Evolutionary conservation across 768 basidiomycete species (phyloP).

Genomic region (Hirschioporus abietinus): DNA sequence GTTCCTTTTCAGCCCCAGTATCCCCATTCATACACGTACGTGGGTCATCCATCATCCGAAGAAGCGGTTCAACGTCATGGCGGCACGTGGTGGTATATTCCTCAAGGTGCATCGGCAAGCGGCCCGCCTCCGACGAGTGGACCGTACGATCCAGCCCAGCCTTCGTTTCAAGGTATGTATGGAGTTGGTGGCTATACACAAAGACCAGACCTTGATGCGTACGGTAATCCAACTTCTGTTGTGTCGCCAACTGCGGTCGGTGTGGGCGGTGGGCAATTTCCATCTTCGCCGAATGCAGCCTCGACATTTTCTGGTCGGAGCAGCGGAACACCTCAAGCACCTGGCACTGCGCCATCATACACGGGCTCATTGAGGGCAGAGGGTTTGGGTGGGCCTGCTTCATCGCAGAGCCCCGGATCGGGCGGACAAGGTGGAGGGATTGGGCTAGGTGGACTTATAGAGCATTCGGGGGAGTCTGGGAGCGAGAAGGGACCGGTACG

Average conservation of each 20-base stretch:
- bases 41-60: slow-evolving; percentile 1
- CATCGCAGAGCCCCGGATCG: neutral
- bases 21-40: slow-evolving; percentile 6
- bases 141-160: slow-evolving; percentile 9
- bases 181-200: neutral
- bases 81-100: slow-evolving; percentile 12
- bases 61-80: slow-evolving; percentile 9
- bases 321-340: neutral
- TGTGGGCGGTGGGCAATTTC: neutral
- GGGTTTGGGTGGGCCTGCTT: neutral
- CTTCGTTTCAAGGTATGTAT: slow-evolving; percentile 8
- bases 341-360: slow-evolving; percentile 1
- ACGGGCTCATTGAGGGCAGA: neutral
- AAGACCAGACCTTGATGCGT: slow-evolving; percentile 5
- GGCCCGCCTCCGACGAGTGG: slow-evolving; percentile 1
- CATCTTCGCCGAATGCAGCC: neutral
- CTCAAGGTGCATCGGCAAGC: slow-evolving; percentile 3
- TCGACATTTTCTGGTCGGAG: neutral
- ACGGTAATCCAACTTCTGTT: slow-evolving; percentile 2
- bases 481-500: slow-evolving; percentile 34
- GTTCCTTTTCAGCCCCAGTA: slow-evolving; percentile 8
- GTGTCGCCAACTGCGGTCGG: neutral
- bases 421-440: neutral
- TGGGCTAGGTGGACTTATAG: neutral
- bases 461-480: neutral